Base-by-base conservation (phyloP, 2,329 filamentous ascomycete genomes). In the Penicillium sp. region DNA sequence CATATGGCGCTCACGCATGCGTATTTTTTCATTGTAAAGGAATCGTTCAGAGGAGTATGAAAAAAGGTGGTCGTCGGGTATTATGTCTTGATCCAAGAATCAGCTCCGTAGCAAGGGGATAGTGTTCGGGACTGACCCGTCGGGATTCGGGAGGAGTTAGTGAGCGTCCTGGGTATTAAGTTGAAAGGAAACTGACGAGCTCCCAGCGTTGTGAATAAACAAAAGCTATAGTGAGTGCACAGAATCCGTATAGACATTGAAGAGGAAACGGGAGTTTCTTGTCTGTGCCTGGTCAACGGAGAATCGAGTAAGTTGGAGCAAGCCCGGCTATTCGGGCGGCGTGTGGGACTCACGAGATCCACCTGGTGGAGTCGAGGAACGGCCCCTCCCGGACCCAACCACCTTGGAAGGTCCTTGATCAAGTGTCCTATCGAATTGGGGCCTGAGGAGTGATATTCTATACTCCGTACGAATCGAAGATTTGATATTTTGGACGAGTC, bases 1-100 rank as follows among this genome's bases (percentile, higher is more conserved):
- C 2, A 61, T 51, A 52, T 60, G 38, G n/a, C 63, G 56, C 45
- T 63, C 57, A 13, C 32, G 43, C 26, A 62, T 55, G 20, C 60
- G 63, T 3, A 22, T 2, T 2, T 50, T 6, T 48, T 63, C 59
- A 35, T 63, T 63, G 46, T 58, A 66, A 2, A 66, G 53, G 26
- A 60, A 64, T 16, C 55, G 42, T 3, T 61, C 62, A 10, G 59
- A 60, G 7, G 61, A 40, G 29, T 64, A 64, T 35, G 51, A 53
- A 32, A 57, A 61, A n/a, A 61, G 54, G 39, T 16, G 13, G 22
- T 46, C 31, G n/a, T 46, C 53, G 13, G 20, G 38, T 5, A 20
- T 40, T 11, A 22, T 34, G 26, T 44, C 53, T 50, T 43, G 24
- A 16, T 43, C 5, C 40, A 43, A 29, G 9, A 34, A 34, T 29